Conservation (phyloP, 208 protist species). For the Trypanosoma caninum region DNA sequence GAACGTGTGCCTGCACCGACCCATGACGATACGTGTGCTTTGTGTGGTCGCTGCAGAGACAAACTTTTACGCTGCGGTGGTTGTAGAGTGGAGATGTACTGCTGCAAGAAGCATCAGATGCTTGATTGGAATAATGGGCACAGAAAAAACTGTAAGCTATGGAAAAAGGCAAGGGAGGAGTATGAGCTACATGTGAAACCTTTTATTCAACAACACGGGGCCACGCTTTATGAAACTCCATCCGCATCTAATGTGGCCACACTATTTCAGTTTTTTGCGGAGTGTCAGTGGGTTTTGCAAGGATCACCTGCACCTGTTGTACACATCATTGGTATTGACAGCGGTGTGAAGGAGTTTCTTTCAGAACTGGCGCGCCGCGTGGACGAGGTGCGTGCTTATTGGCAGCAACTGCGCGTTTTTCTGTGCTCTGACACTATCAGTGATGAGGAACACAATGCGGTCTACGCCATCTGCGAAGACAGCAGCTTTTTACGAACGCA, state of each 20-base stretch:
- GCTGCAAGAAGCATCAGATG: slow-evolving; percentile 67
- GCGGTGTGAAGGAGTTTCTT: slow-evolving; percentile 18
- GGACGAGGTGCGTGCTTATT: neutral
- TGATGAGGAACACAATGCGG: slow-evolving; percentile 42
- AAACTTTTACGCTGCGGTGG: slow-evolving; percentile 62
- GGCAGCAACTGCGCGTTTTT: slow-evolving; percentile 42
- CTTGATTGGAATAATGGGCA: slow-evolving; percentile 71
- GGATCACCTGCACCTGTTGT: slow-evolving; percentile 29
- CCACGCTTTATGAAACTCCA: slow-evolving; percentile 3
- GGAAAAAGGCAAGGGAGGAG: slow-evolving; percentile 38
- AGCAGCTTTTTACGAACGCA: slow-evolving; percentile 10
- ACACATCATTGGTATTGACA: slow-evolving; percentile 31
- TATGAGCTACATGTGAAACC: slow-evolving; percentile 39
- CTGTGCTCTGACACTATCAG: slow-evolving; percentile 46
- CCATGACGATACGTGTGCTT: slow-evolving; percentile 38
- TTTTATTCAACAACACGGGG: slow-evolving; percentile 10
- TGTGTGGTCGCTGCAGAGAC: slow-evolving; percentile 61
- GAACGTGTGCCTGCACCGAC: slow-evolving; percentile 14
- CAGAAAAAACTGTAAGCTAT: slow-evolving; percentile 52
- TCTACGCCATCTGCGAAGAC: slow-evolving; percentile 39
- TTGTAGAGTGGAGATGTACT: slow-evolving; percentile 75
- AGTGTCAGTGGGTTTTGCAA: neutral
- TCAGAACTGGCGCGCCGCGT: slow-evolving; percentile 1
- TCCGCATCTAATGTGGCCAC: slow-evolving; percentile 17
- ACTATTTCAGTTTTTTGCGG: slow-evolving; percentile 22